Conservation (phyloP, 2,329 filamentous ascomycete genomes). For the Colletotrichum euphorbiae region DNA sequence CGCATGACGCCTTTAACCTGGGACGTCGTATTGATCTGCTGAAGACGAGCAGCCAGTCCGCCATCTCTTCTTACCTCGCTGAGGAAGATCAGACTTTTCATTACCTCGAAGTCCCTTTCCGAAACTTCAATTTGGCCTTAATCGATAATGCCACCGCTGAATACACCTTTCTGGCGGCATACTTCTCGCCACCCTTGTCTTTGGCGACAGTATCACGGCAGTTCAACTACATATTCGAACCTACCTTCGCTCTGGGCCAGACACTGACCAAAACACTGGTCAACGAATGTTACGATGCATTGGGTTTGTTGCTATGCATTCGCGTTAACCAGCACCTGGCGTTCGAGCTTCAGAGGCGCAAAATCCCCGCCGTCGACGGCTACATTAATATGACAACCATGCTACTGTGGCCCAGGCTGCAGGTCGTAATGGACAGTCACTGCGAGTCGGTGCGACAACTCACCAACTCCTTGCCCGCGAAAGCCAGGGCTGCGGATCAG, state of each 20-base stretch:
- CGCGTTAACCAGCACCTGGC: slow-evolving; percentile 93
- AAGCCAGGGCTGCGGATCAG: slow-evolving; percentile 56
- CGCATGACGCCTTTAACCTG: slow-evolving; percentile 89
- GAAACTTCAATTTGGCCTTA: slow-evolving; percentile 93
- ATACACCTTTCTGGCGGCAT: slow-evolving; percentile 91
- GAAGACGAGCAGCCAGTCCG: slow-evolving; percentile 77
- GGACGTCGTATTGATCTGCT: slow-evolving; percentile 88
- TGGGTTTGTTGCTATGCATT: slow-evolving; percentile 91
- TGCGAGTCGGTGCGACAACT: slow-evolving; percentile 83
- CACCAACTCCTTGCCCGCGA: slow-evolving; percentile 64
- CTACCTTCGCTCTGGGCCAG: slow-evolving; percentile 87
- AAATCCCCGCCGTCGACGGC: slow-evolving; percentile 86
- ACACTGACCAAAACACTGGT: slow-evolving; percentile 80
- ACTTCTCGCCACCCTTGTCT: slow-evolving; percentile 84
- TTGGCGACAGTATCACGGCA: slow-evolving; percentile 83
- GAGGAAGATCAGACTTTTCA: slow-evolving; percentile 90
- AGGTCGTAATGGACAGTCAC: slow-evolving; percentile 92
- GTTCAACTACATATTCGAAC: slow-evolving; percentile 89
- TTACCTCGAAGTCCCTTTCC: slow-evolving; percentile 90
- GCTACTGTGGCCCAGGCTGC: slow-evolving; percentile 95
- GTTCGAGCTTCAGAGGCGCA: slow-evolving; percentile 91
- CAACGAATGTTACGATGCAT: slow-evolving; percentile 81
- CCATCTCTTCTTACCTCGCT: slow-evolving; percentile 87
- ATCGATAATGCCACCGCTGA: slow-evolving; percentile 95
- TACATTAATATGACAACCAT: slow-evolving; percentile 97